These are phyloP conservation scores for Magnusiomyces magnusii DNA, from an alignment of 1,139 yeast genomes.

Conservation along the genomic window DNA sequence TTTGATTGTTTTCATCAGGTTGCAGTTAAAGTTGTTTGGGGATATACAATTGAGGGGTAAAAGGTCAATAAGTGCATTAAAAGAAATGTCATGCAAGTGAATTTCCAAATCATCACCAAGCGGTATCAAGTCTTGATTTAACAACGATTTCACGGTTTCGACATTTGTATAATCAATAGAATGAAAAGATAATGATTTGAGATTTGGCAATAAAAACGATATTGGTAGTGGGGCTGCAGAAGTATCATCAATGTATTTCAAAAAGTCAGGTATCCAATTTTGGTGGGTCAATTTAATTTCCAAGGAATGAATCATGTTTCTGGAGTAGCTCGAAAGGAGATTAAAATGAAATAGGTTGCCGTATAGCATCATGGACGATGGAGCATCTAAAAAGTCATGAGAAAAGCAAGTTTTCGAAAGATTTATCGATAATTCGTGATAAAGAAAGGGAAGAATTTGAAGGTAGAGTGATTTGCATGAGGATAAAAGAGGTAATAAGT, in stretches of 20 bases:
- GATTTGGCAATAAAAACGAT: background rate
- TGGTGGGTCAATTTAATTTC: background rate
- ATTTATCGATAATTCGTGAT: background rate
- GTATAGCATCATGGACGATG: background rate
- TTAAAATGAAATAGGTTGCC: background rate
- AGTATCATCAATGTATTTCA: conserved; percentile 98
- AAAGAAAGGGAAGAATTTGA: background rate
- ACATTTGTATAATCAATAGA: background rate
- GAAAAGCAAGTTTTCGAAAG: background rate
- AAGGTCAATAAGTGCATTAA: background rate
- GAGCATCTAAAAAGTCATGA: background rate
- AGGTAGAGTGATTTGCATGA: background rate
- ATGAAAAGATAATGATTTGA: background rate
- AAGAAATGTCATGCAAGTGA: background rate
- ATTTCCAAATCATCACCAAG: background rate
- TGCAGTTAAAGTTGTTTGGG: background rate
- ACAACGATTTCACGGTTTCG: background rate
- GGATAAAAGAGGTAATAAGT: background rate
- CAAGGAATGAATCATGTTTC: background rate
- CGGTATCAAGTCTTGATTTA: background rate
- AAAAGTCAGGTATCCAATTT: conserved; percentile 62
- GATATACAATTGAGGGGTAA: background rate
- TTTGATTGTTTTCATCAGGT: background rate
- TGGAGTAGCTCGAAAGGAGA: background rate
- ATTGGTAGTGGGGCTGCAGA: conserved; percentile 91